Percentiles rank a stretch among this genome's conserved stretches.
Evolutionary conservation across 352 stramenopile species (phyloP).

Genomic region (Pythium aquatile): DNA sequence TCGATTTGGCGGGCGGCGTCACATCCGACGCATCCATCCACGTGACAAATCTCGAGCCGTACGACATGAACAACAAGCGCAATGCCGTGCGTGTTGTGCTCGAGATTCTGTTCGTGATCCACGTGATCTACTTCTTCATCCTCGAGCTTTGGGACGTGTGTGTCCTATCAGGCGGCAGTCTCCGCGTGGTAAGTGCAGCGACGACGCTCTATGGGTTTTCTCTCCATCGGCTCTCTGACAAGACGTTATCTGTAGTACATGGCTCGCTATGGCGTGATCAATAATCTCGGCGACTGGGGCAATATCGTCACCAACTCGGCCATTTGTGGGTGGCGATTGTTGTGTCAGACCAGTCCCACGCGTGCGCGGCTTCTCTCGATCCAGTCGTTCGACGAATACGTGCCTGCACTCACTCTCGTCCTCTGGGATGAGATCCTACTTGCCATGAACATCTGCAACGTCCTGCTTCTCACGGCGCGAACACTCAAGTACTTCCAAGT

Average conservation of each 20-base stretch:
- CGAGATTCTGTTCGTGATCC: slow-evolving; percentile 44
- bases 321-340: slow-evolving; percentile 62
- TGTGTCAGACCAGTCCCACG: slow-evolving; percentile 40
- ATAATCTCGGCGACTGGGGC: slow-evolving; percentile 65
- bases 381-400: slow-evolving; percentile 56
- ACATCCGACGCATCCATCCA: slow-evolving; percentile 42
- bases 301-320: slow-evolving; percentile 58
- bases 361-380: slow-evolving; percentile 44
- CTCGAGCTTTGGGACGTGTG: slow-evolving; percentile 66
- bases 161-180: slow-evolving; percentile 52
- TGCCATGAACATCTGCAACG: slow-evolving; percentile 65
- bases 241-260: slow-evolving; percentile 38
- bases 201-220: too few relatives aligned
- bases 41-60: slow-evolving; percentile 64
- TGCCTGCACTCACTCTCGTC: slow-evolving; percentile 44
- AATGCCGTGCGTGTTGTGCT: slow-evolving; percentile 48
- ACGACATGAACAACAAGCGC: slow-evolving; percentile 49
- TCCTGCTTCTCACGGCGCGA: slow-evolving; percentile 56
- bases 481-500: slow-evolving; percentile 77
- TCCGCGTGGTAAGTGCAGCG: slow-evolving; percentile 35
- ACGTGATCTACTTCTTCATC: slow-evolving; percentile 61
- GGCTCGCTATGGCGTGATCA: slow-evolving; percentile 56
- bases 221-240: too few relatives aligned
- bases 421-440: slow-evolving; percentile 64
- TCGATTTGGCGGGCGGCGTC: slow-evolving; percentile 60